Percentiles rank a stretch among this genome's conserved stretches.
Evolutionary conservation across 345 rosid species (phyloP).

Genomic region (Hypericum androsaemum): DNA sequence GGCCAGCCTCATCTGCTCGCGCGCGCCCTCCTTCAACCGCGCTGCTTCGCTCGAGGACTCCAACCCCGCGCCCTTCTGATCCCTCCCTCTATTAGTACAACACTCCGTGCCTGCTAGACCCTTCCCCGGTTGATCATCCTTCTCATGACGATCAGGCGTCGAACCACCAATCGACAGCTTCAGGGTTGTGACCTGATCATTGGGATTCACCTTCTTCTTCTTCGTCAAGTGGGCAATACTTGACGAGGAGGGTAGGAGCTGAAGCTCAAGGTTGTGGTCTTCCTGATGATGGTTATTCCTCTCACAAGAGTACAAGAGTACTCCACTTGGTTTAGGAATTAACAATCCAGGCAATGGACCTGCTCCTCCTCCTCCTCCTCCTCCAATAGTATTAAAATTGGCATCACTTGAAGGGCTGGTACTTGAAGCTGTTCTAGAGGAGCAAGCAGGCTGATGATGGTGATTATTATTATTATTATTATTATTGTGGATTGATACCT

Average conservation of each 20-base stretch:
- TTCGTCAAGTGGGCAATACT: too few species aligned
- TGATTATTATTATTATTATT: constrained; percentile 10
- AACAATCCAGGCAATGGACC: constrained; percentile 28
- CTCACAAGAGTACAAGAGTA: too few species aligned
- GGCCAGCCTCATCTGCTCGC: constrained; percentile 42
- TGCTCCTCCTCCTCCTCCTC: neutral
- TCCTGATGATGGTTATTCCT: too few species aligned
- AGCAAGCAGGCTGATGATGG: constrained; percentile 34
- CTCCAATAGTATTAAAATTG: constrained; percentile 25
- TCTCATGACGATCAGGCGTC: constrained; percentile 30
- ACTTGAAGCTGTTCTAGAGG: constrained; percentile 57
- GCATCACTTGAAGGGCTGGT: constrained; percentile 52
- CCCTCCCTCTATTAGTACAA: too few species aligned
- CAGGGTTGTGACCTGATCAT: constrained; percentile 37
- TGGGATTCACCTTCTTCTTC: too few species aligned
- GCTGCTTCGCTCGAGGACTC: neutral
- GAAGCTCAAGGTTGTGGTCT: constrained; percentile 54
- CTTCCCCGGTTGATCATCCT: constrained; percentile 10
- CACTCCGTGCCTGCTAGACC: too few species aligned
- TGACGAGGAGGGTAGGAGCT: constrained; percentile 34
- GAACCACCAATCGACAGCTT: constrained; percentile 47
- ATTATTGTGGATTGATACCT: too few species aligned
- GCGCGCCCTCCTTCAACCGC: constrained; percentile 29
- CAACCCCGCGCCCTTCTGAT: too few species aligned
- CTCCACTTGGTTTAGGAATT: constrained; percentile 20